Evolutionary conservation across 805 yeast genomes (phyloP).

Genomic region (Lachancea lanzarotensis): DNA sequence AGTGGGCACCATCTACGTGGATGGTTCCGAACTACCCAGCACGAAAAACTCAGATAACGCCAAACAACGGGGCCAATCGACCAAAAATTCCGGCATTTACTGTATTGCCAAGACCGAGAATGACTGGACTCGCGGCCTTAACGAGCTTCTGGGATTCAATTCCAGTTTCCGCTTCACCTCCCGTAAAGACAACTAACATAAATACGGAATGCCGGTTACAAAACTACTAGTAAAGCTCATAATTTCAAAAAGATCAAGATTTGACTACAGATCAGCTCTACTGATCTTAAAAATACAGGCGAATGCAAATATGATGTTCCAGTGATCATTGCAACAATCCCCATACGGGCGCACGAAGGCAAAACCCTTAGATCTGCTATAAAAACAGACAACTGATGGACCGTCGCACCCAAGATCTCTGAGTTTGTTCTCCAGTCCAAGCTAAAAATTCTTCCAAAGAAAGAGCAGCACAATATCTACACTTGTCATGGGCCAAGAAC

Average conservation of each 20-base stretch:
- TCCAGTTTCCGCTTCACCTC: conserved; percentile 58
- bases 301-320: conserved; percentile 23
- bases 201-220: too few relatives aligned
- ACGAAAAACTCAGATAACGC: conserved; percentile 8
- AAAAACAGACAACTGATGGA: conserved; percentile 45
- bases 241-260: too few relatives aligned
- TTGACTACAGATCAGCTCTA: neutral
- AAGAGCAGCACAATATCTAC: conserved; percentile 40
- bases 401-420: conserved; percentile 72
- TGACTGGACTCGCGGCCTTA: conserved; percentile 90
- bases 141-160: conserved; percentile 83
- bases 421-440: conserved; percentile 56
- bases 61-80: conserved; percentile 15
- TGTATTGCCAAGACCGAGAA: conserved; percentile 77
- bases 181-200: neutral
- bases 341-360: conserved; percentile 76
- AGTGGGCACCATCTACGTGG: conserved; percentile 51
- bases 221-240: too few relatives aligned
- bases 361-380: conserved; percentile 50
- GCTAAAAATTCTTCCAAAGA: conserved; percentile 20
- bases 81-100: conserved; percentile 59
- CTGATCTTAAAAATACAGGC: neutral
- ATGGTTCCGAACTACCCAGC: conserved; percentile 44
- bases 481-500: conserved; percentile 65
- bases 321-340: conserved; percentile 49